A percentile compares a stretch with the other conserved stretches of the same genome.
Conservation (phyloP, 1,139 yeast genomes). For the Dujonia santamariae region DNA sequence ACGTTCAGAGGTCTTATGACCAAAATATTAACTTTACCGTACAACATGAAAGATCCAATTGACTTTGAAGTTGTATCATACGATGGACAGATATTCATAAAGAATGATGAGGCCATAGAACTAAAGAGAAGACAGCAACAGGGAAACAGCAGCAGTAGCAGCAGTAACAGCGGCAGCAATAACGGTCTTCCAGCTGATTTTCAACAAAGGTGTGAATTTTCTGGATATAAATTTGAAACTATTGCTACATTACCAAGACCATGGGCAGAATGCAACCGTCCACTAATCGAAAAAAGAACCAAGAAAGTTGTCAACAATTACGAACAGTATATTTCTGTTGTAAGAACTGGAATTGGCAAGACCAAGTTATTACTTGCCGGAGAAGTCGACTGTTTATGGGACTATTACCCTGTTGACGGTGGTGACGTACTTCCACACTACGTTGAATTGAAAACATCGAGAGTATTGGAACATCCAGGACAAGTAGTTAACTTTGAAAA, state of each 20-base stretch:
- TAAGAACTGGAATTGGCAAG: conserved; percentile 79
- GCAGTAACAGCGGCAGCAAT: conserved; percentile 9
- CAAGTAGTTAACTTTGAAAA: conserved; percentile 64
- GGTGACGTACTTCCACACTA: conserved; percentile 64
- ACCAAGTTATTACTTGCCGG: conserved; percentile 74
- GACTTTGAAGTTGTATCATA: conserved; percentile 59
- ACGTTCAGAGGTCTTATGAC: conserved; percentile 86
- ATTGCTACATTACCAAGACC: conserved; percentile 75
- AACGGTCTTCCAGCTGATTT: conserved; percentile 16
- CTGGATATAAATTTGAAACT: conserved; percentile 86
- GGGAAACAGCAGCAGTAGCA: conserved; percentile 10
- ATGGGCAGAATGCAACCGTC: conserved; percentile 66
- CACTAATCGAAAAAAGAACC: conserved; percentile 61
- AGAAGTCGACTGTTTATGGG: conserved; percentile 88
- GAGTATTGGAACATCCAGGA: conserved; percentile 48
- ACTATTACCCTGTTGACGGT: conserved; percentile 58
- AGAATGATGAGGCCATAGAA: conserved; percentile 49
- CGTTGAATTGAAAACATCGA: conserved; percentile 78
- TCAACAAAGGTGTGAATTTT: conserved; percentile 46
- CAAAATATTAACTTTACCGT: conserved; percentile 61
- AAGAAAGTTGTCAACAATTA: conserved; percentile 61
- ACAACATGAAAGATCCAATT: conserved; percentile 52
- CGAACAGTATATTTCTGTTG: conserved; percentile 76
- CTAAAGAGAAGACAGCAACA: conserved; percentile 18
- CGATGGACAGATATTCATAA: conserved; percentile 87